Evolutionary conservation across 2,329 filamentous ascomycete genomes (phyloP).

Genomic region (Mycosphaerella sp.): DNA sequence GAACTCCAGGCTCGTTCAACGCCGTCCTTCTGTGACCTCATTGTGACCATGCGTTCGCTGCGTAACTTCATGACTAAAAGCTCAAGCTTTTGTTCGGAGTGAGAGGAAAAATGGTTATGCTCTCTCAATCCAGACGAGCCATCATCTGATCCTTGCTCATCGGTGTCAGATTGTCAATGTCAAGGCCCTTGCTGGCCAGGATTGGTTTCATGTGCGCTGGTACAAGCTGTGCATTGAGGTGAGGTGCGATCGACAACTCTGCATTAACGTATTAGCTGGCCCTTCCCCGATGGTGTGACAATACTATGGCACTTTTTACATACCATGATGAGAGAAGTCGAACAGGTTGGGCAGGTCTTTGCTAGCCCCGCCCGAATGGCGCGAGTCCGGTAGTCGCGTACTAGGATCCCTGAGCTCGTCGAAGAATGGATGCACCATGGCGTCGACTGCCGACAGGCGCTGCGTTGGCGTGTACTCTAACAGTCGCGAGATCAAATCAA

Average conservation of each 20-base stretch:
- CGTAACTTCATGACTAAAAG: constrained; percentile 38
- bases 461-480: constrained; percentile 97
- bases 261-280: constrained; percentile 14
- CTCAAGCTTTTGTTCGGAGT: constrained; percentile 18
- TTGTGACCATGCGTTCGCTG: constrained; percentile 29
- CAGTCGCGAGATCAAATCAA: constrained; percentile 87
- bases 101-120: constrained; percentile 6
- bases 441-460: constrained; percentile 85
- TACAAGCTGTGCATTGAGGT: constrained; percentile 81
- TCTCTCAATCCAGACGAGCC: constrained; percentile 76
- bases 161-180: constrained; percentile 90
- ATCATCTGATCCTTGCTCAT: constrained; percentile 95
- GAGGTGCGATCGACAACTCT: constrained; percentile 95
- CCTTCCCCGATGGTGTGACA: background rate
- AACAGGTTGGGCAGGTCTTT: constrained; percentile 84
- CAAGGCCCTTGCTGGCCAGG: constrained; percentile 68
- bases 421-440: constrained; percentile 98
- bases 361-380: constrained; percentile 72
- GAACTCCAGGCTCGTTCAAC: constrained; percentile 29
- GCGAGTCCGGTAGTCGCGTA: constrained; percentile 88
- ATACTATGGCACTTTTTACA: background rate
- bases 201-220: constrained; percentile 72
- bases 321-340: constrained; percentile 91
- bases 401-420: constrained; percentile 90
- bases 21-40: constrained; percentile 22